Base-by-base conservation (phyloP, 2,329 filamentous ascomycete genomes). In the Fusarium dlaminii region DNA sequence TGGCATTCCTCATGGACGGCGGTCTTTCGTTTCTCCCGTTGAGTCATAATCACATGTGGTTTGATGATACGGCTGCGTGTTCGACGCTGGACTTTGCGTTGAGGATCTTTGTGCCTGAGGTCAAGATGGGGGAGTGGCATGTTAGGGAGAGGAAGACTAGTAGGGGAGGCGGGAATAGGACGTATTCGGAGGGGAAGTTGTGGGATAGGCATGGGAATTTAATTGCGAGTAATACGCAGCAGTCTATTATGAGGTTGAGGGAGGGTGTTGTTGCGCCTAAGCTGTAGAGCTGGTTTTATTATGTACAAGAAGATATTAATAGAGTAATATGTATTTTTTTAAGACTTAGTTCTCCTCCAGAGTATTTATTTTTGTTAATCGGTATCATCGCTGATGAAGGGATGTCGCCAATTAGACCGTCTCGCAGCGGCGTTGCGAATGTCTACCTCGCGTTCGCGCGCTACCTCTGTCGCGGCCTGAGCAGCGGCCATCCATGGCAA, bases 1-100 rank as follows among this genome's bases (percentile, higher is more conserved):
- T 88, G 4, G 80, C 82, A 0, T 88, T 87, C 34, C 61, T 84
- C 4, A 82, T 87, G 79, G 87, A 88, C 37, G 83, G 80, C 0
- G 84, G 79, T 0, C 71, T 88, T 8, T 78, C 84, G 0, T 87
- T 88, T 42, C 39, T 84, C 3, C 85, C 86, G 0, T 70, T 88
- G 56, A 79, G 78, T 3, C 85, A 86, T 58, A 81, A 78, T 57
- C 80, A 85, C 15, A 74, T 82, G 78, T 85, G 81, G 73, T 80
- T 87, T 42, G 82, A 84, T 4, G 85, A 88, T 42, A 80, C 80
- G 0, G 81, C 72, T 12, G 85, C 86, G 5, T 86, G 83, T 58
- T 84, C 83, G 5, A 84, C 82, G 15, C 73, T 88, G n/a, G 87
- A 89, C 70, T 88, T 88, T 75, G 83, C 87, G 8, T 64, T 89